Conservation (phyloP, 257 asterid genomes). For the Henckelia pumila region DNA sequence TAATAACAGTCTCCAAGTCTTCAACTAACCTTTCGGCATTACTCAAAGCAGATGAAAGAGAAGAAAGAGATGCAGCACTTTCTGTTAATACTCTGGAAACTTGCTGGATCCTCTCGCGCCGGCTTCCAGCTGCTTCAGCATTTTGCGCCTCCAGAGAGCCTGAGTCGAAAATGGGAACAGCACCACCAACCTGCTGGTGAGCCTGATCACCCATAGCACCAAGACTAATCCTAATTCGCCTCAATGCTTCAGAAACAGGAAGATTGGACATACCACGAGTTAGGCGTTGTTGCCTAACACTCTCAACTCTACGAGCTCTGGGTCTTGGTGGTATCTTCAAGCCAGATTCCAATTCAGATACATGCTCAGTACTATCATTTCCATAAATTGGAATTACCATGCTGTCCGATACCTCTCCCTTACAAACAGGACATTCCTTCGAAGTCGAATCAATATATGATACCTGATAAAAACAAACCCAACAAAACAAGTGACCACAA, state of each 20-base stretch:
- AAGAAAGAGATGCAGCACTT: slow-evolving; percentile 70
- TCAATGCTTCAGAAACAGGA: slow-evolving; percentile 51
- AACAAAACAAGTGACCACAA: slow-evolving; percentile 79
- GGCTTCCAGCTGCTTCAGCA: slow-evolving; percentile 34
- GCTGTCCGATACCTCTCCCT: slow-evolving; percentile 48
- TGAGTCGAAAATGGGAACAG: slow-evolving; percentile 20
- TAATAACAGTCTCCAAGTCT: slow-evolving; percentile 64
- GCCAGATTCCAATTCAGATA: slow-evolving; percentile 36
- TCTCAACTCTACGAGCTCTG: slow-evolving; percentile 54
- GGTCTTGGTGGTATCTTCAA: slow-evolving; percentile 71
- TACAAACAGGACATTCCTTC: slow-evolving; percentile 73
- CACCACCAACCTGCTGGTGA: slow-evolving; percentile 28
- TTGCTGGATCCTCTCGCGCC: slow-evolving; percentile 50
- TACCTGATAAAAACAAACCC: slow-evolving; percentile 70
- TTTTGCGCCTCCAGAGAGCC: slow-evolving; percentile 34
- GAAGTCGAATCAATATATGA: slow-evolving; percentile 49
- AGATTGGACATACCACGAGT: slow-evolving; percentile 40
- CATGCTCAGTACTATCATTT: slow-evolving; percentile 33
- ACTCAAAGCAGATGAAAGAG: slow-evolving; percentile 68
- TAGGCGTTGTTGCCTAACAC: slow-evolving; percentile 51
- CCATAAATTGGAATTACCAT: slow-evolving; percentile 51
- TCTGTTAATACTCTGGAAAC: slow-evolving; percentile 69
- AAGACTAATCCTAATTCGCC: slow-evolving; percentile 45
- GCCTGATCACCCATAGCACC: slow-evolving; percentile 40
- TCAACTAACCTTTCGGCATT: slow-evolving; percentile 71